Conservation (phyloP, 2,329 filamentous ascomycete genomes). For the Fonsecaea pugnacius region DNA sequence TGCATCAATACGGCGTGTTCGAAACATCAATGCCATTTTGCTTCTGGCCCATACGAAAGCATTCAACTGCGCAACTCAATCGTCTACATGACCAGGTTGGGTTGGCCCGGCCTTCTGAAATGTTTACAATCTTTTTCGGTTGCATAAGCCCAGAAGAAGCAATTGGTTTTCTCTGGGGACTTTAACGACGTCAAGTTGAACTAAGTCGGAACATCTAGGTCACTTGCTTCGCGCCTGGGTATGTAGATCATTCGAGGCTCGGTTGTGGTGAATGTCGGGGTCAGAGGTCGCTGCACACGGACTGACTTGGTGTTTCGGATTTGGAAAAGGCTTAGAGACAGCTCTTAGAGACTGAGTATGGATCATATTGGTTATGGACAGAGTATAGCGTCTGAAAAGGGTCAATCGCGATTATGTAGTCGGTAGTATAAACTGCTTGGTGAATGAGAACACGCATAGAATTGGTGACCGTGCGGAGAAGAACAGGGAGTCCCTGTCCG, state of each 20-base stretch:
- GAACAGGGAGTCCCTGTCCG: neutral
- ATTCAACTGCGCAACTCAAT: neutral
- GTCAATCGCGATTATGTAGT: neutral
- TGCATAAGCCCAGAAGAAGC: neutral
- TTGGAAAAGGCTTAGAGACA: neutral
- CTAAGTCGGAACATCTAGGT: neutral
- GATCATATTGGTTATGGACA: neutral
- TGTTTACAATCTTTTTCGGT: neutral
- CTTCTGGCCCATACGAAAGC: neutral
- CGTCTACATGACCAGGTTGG: neutral
- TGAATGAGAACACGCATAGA: neutral
- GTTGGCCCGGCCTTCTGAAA: neutral
- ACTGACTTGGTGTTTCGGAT: neutral
- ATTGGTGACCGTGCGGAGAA: neutral
- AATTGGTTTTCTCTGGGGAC: neutral
- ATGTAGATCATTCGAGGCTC: neutral
- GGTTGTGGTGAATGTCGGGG: neutral
- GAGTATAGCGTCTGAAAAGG: neutral
- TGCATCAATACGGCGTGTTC: slow-evolving; percentile 17
- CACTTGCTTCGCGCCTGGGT: neutral
- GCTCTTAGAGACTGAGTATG: neutral
- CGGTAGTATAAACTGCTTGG: neutral
- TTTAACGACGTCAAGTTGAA: neutral
- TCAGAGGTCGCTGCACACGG: neutral
- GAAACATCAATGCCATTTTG: slow-evolving; percentile 8